Evolutionary conservation across 441 rosid species (phyloP).

Genomic region (Lagerstroemia fauriei): DNA sequence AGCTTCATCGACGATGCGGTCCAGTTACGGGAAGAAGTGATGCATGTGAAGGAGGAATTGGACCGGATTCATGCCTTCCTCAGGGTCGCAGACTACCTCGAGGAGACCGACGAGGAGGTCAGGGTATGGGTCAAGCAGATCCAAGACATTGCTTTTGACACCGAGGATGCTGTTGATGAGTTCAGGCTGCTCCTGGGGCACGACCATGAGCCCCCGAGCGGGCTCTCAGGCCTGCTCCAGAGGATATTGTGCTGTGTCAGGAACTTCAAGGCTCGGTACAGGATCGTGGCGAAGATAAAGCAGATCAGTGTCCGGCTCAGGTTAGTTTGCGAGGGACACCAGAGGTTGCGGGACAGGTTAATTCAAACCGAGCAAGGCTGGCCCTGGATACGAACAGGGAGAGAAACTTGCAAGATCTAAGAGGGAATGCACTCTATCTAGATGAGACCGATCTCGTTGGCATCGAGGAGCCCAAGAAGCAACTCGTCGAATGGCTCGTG

Average conservation of each 20-base stretch:
- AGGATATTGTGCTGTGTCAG: slow-evolving; percentile 32
- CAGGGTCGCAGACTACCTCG: slow-evolving; percentile 39
- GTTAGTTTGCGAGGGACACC: slow-evolving; percentile 29
- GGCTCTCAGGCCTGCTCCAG: slow-evolving; percentile 10
- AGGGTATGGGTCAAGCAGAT: slow-evolving; percentile 52
- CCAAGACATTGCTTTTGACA: slow-evolving; percentile 42
- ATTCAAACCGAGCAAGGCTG: slow-evolving; percentile 31
- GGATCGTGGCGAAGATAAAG: slow-evolving; percentile 35
- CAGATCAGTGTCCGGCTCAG: slow-evolving; percentile 30
- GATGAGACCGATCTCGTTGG: slow-evolving; percentile 45
- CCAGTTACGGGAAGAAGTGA: slow-evolving; percentile 35
- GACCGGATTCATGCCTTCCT: slow-evolving; percentile 42
- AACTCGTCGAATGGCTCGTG: slow-evolving; percentile 32
- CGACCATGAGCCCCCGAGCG: slow-evolving; percentile 16
- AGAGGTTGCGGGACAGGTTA: slow-evolving; percentile 26
- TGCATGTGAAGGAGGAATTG: slow-evolving; percentile 35
- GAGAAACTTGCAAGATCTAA: slow-evolving; percentile 16
- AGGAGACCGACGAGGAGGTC: slow-evolving; percentile 42
- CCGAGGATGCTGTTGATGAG: slow-evolving; percentile 54
- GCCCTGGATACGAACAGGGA: neutral
- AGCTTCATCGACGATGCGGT: slow-evolving; percentile 25
- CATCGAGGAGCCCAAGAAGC: slow-evolving; percentile 36
- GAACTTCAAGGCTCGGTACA: slow-evolving; percentile 39
- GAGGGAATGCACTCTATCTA: slow-evolving; percentile 41
- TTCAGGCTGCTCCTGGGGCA: slow-evolving; percentile 35